Conservation (phyloP, 176 grass and related monocot species). For the Poa annua region DNA sequence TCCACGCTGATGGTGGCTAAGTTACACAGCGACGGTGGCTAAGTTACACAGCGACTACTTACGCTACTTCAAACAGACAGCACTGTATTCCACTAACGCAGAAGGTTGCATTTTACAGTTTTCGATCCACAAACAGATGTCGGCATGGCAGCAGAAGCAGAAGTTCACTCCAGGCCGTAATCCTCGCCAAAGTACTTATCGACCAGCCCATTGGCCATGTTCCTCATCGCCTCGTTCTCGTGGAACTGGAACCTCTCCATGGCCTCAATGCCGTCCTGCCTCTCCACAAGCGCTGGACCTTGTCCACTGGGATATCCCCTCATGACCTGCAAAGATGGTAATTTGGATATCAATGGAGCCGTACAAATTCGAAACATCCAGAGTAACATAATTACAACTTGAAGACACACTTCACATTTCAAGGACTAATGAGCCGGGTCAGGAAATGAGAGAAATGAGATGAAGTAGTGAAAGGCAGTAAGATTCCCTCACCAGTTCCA, state of each 20-base stretch:
- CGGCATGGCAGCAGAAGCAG: neutral
- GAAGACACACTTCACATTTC: neutral
- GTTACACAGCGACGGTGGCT: neutral
- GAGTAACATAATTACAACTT: neutral
- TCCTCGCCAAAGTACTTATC: constrained; percentile 92
- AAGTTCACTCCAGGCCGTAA: constrained; percentile 71
- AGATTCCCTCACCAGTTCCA: constrained; percentile 70
- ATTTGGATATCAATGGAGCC: neutral
- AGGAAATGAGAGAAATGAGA: constrained; percentile 20
- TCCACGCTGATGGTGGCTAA: constrained; percentile 1
- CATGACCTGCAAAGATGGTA: constrained; percentile 71
- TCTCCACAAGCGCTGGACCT: constrained; percentile 82
- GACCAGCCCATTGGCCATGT: constrained; percentile 86
- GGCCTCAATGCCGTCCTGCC: constrained; percentile 81
- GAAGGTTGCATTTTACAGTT: constrained; percentile 5
- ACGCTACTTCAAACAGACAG: neutral
- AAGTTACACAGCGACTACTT: neutral
- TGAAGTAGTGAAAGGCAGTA: neutral
- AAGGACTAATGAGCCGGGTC: no score
- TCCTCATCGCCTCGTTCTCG: constrained; percentile 90
- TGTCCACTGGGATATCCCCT: constrained; percentile 79
- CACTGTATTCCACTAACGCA: neutral
- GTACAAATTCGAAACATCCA: neutral
- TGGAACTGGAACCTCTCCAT: constrained; percentile 99
- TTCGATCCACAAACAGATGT: neutral